Evolutionary conservation across 495 filamentous ascomycete species (phyloP).

Genomic region (Penicillium goetzii): DNA sequence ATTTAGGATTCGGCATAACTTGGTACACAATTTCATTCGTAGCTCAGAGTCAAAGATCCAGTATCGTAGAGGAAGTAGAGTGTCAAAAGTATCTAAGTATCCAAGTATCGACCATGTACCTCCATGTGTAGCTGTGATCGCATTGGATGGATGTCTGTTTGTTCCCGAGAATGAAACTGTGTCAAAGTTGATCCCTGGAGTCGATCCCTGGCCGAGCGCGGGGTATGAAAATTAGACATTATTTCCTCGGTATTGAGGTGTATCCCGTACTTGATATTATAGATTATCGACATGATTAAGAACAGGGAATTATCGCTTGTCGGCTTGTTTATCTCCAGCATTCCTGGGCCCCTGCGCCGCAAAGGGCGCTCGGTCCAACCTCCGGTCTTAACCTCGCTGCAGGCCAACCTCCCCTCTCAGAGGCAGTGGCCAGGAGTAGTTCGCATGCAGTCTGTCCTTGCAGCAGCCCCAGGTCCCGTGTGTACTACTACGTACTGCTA

Average conservation of each 20-base stretch:
- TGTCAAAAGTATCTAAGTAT: background rate
- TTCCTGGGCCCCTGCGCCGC: conserved; percentile 21
- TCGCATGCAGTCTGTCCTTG: conserved; percentile 32
- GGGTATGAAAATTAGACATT: conserved; percentile 15
- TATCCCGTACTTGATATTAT: background rate
- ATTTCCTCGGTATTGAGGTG: conserved; percentile 1
- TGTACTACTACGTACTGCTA: background rate
- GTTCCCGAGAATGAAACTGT: background rate
- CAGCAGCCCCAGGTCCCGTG: conserved; percentile 12
- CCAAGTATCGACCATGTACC: background rate
- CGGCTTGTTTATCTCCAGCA: conserved; percentile 14
- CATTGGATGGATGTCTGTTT: background rate
- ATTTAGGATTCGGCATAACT: conserved; percentile 2
- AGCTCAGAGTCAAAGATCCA: background rate
- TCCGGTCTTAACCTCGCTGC: conserved; percentile 26
- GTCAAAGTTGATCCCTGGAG: conserved; percentile 17
- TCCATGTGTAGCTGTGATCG: conserved; percentile 1
- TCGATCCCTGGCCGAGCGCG: conserved; percentile 18
- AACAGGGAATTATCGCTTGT: background rate
- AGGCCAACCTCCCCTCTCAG: conserved; percentile 11
- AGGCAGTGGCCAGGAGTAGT: conserved; percentile 34
- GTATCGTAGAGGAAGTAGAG: background rate
- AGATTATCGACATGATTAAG: background rate
- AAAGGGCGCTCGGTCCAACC: conserved; percentile 29
- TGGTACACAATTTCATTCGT: conserved; percentile 8